Conservation (phyloP, 352 stramenopile species). For the Aphanomyces stellatus region DNA sequence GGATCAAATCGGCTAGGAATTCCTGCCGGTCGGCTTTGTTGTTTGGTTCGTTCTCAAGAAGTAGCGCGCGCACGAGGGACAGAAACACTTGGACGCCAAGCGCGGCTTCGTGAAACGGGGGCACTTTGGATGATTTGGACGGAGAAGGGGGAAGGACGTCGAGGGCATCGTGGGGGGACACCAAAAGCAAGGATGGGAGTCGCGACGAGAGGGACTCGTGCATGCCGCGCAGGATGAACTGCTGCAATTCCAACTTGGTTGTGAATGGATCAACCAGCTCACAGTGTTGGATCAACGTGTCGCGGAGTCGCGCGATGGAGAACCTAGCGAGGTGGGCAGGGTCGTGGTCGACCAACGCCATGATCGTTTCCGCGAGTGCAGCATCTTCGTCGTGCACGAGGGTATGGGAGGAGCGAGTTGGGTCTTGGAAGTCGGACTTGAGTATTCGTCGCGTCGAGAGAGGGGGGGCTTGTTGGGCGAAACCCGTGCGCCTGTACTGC, state of each 20-base stretch:
- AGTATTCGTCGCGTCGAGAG: neutral
- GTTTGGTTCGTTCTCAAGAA: slow-evolving; percentile 14
- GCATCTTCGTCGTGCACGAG: neutral
- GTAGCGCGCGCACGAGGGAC: slow-evolving; percentile 28
- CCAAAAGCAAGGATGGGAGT: neutral
- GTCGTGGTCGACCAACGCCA: slow-evolving; percentile 2
- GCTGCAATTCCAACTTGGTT: slow-evolving; percentile 10
- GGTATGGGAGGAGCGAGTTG: neutral
- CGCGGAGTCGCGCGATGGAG: neutral
- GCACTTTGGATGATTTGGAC: neutral
- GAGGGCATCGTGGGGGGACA: neutral
- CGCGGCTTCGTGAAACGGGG: slow-evolving; percentile 27
- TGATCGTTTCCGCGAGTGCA: slow-evolving; percentile 10
- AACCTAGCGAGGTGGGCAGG: neutral
- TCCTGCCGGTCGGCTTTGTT: slow-evolving; percentile 22
- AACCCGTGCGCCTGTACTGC: slow-evolving; percentile 37
- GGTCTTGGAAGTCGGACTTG: slow-evolving; percentile 12
- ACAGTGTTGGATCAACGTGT: neutral
- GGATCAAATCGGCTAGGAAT: slow-evolving; percentile 41
- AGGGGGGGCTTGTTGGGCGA: neutral
- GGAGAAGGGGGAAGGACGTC: slow-evolving; percentile 17
- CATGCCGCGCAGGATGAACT: slow-evolving; percentile 33
- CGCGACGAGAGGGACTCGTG: slow-evolving; percentile 33
- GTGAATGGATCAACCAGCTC: slow-evolving; percentile 10
- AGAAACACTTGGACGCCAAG: slow-evolving; percentile 38